Evolutionary conservation across 2,329 filamentous ascomycete species (phyloP).

Genomic region (Monosporascus sp.): DNA sequence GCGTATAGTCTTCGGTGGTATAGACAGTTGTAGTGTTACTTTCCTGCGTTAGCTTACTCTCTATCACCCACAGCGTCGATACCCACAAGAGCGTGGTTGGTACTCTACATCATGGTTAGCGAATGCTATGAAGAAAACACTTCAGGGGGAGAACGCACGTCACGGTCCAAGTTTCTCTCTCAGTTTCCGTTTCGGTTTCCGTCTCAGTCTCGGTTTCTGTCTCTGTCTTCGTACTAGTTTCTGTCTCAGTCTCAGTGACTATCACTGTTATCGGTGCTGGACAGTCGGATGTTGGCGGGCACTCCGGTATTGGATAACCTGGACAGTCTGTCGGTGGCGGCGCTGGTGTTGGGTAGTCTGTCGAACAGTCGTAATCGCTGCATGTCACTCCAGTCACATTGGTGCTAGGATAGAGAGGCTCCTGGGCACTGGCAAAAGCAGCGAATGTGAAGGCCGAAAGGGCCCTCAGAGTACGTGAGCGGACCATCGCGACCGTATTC

Average conservation of each 20-base stretch:
- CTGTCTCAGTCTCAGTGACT: slow-evolving; percentile 13
- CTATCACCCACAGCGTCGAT: slow-evolving; percentile 7
- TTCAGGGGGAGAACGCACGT: slow-evolving; percentile 2
- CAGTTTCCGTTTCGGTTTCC: slow-evolving; percentile 11
- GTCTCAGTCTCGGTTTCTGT: slow-evolving; percentile 17
- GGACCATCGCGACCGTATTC: slow-evolving; percentile 17
- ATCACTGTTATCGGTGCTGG: slow-evolving; percentile 6
- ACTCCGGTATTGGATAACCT: slow-evolving; percentile 5
- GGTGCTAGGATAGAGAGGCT: slow-evolving; percentile 8
- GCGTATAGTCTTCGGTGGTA: slow-evolving; percentile 5
- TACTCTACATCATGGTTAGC: slow-evolving; percentile 11
- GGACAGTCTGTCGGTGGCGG: too few relatives aligned
- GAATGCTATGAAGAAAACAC: not conserved
- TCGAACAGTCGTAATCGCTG: not conserved
- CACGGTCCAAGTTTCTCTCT: slow-evolving; percentile 6
- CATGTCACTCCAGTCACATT: not conserved
- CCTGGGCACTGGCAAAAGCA: slow-evolving; percentile 9
- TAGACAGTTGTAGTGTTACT: slow-evolving; percentile 8
- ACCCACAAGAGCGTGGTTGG: slow-evolving; percentile 12
- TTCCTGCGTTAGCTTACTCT: slow-evolving; percentile 11
- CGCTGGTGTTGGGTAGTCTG: too few relatives aligned
- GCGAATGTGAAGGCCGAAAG: slow-evolving; percentile 16
- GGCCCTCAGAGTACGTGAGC: slow-evolving; percentile 11
- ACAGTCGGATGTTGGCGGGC: not conserved
- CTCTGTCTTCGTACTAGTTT: slow-evolving; percentile 6